Conservation (phyloP, 2,329 filamentous ascomycete species). For the Curvularia hawaiiensis region DNA sequence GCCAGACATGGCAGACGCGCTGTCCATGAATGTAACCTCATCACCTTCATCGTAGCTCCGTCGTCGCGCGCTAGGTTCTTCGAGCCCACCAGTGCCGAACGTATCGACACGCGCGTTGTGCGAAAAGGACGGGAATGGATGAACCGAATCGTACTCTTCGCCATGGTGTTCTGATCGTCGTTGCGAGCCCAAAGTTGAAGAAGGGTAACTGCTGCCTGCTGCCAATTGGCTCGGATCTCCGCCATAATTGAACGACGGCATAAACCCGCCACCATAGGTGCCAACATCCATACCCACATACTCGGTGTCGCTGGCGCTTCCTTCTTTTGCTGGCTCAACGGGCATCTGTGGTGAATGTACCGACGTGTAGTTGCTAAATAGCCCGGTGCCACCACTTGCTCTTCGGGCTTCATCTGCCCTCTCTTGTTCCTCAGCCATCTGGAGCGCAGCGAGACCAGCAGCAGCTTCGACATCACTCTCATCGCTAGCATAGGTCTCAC, state of each 20-base stretch:
- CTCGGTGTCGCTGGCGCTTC: slow-evolving; percentile 67
- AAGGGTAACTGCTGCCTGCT: slow-evolving; percentile 43
- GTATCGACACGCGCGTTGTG: slow-evolving; percentile 79
- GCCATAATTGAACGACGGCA: slow-evolving; percentile 65
- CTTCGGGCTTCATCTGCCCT: slow-evolving; percentile 63
- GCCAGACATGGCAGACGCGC: slow-evolving; percentile 28
- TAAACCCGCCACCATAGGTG: slow-evolving; percentile 74
- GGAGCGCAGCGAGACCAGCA: slow-evolving; percentile 82
- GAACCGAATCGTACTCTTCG: slow-evolving; percentile 55
- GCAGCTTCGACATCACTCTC: slow-evolving; percentile 89
- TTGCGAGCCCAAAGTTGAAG: slow-evolving; percentile 53
- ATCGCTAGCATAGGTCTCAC: slow-evolving; percentile 55
- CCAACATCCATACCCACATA: slow-evolving; percentile 74
- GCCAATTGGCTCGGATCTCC: slow-evolving; percentile 54
- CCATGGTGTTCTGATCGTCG: slow-evolving; percentile 51
- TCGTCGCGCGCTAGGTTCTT: slow-evolving; percentile 72
- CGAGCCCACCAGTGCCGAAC: slow-evolving; percentile 85
- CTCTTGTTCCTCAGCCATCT: slow-evolving; percentile 80
- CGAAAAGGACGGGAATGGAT: slow-evolving; percentile 62
- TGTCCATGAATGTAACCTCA: slow-evolving; percentile 62
- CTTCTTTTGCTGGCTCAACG: slow-evolving; percentile 21
- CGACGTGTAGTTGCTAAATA: slow-evolving; percentile 56
- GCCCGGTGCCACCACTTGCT: slow-evolving; percentile 61
- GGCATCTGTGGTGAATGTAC: slow-evolving; percentile 52
- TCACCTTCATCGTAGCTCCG: slow-evolving; percentile 94